Conservation (phyloP, 192 early-diverging fungal genomes). For the Backusella morwellensis region DNA sequence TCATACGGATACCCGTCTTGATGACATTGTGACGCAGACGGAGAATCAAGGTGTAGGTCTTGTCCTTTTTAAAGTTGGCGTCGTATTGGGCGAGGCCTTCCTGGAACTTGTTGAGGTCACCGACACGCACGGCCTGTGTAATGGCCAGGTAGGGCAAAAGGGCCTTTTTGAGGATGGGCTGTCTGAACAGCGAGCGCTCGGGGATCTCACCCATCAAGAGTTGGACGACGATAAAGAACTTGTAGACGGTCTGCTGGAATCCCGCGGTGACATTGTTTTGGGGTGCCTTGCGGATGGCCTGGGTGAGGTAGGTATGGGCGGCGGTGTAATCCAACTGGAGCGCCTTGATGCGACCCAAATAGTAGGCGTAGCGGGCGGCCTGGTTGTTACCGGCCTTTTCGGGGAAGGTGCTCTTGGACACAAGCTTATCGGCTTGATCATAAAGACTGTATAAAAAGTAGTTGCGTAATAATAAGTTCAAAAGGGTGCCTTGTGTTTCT, state of each 20-base stretch:
- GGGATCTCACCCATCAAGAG: conserved; percentile 99
- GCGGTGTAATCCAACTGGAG: conserved; percentile 96
- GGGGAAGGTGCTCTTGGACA: conserved; percentile 90
- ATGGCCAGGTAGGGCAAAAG: conserved; percentile 93
- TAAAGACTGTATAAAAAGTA: conserved; percentile 95
- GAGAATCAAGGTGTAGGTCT: conserved; percentile 87
- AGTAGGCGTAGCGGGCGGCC: conserved; percentile 93
- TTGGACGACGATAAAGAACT: conserved; percentile 96
- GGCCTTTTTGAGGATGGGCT: conserved; percentile 80
- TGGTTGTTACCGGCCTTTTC: conserved; percentile 91
- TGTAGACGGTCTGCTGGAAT: conserved; percentile 89
- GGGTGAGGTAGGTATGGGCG: conserved; percentile 82
- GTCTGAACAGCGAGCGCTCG: conserved; percentile 89
- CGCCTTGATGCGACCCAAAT: conserved; percentile 96
- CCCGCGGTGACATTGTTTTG: conserved; percentile 83
- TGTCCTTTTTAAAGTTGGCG: conserved; percentile 80
- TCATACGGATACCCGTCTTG: conserved; percentile 98
- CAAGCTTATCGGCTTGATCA: conserved; percentile 96
- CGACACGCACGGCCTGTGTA: conserved; percentile 94
- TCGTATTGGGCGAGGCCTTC: conserved; percentile 75
- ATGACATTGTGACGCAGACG: conserved; percentile 99
- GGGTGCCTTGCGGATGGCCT: conserved; percentile 96
- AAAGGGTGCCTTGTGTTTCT: conserved; percentile 86
- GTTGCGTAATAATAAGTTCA: conserved; percentile 91
- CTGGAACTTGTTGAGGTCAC: conserved; percentile 94